Base-by-base conservation (phyloP, 176 grass and related monocot species). In the Pontederia paniculata region DNA sequence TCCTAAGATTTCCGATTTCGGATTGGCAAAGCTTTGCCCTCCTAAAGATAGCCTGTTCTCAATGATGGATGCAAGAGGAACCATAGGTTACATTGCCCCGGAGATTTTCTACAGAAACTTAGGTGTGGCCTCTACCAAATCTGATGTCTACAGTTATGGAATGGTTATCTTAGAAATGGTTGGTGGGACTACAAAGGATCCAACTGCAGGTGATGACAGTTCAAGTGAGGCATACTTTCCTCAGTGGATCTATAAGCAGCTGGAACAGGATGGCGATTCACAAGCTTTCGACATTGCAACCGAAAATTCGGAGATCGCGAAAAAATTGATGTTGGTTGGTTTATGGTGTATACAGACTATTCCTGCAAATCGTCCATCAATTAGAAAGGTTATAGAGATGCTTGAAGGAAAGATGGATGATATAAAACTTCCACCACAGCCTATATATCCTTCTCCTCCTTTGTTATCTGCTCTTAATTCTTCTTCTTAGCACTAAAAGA, bases 1-100 rank as follows among this genome's bases (percentile, higher is more conserved):
- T 17, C 83, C 83, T 5, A 87, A 82, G 70, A 87, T 87, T 12
- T 78, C 78, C 28, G 74, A 87, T 75, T 63, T 82, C 16, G 78
- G 83, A 4, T 46, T 87, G 2, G 60, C 83, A 62, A 82, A 75
- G 17, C 19, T 87, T 3, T 71, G 75, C 23, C 16, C 55, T 41
- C 1, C 10, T 13, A 79, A 60, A 22, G 63, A 76, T 5, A 41
- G 72, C 28, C 69, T 61, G 10, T 9, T 58, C 15, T 72, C 72
- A 20, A 14, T 48, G 9, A 37, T 31, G 0, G 18, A 17, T 15
- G 48, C 2, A 10, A 70, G 49, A 69, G 72, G n/a, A 70, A 76
- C 53, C 44, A 52, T 73, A 51, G 72, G 59, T 20, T 88, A 80
- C 14, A 70, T 80, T 37, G 84, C 84, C 5, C 73, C 80, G 12